These are phyloP conservation scores for Penicillium argentinense DNA, from an alignment of 495 filamentous ascomycete genomes.

Conservation along the genomic window DNA sequence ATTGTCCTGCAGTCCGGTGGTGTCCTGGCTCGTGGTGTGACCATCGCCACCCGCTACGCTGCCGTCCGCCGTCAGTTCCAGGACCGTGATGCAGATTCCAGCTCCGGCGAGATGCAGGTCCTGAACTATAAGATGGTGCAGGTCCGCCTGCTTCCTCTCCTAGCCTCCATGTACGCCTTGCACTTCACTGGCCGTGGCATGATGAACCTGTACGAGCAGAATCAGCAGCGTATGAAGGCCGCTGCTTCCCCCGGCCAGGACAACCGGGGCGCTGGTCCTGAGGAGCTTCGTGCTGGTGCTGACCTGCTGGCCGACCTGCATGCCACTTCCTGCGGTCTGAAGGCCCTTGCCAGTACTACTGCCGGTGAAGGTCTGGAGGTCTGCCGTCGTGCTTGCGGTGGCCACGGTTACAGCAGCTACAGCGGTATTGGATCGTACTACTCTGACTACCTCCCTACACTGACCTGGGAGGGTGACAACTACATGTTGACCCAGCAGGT, in stretches of 20 bases:
- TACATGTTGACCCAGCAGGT: conserved; percentile 80
- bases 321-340: conserved; percentile 71
- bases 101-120: conserved; percentile 64
- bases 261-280: conserved; percentile 61
- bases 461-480: conserved; percentile 69
- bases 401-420: conserved; percentile 71
- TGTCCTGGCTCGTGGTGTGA: conserved; percentile 70
- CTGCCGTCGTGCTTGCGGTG: conserved; percentile 70
- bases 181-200: conserved; percentile 73
- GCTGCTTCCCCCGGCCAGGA: conserved; percentile 36
- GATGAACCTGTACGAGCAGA: conserved; percentile 65
- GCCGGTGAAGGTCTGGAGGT: conserved; percentile 69
- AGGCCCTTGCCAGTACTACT: conserved; percentile 65
- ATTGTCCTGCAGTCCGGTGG: conserved; percentile 68
- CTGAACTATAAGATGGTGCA: conserved; percentile 79
- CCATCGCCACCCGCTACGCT: conserved; percentile 70
- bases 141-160: conserved; percentile 63
- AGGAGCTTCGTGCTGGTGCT: conserved; percentile 61
- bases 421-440: conserved; percentile 68
- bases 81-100: conserved; percentile 58
- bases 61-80: conserved; percentile 70
- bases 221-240: conserved; percentile 60
- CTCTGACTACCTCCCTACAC: conserved; percentile 66
- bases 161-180: conserved; percentile 72
- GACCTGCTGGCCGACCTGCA: conserved; percentile 72